A percentile compares a stretch with the other conserved stretches of the same genome.
Evolutionary conservation across 805 yeast genomes (phyloP).

Genomic region (Lipomyces yamadae): DNA sequence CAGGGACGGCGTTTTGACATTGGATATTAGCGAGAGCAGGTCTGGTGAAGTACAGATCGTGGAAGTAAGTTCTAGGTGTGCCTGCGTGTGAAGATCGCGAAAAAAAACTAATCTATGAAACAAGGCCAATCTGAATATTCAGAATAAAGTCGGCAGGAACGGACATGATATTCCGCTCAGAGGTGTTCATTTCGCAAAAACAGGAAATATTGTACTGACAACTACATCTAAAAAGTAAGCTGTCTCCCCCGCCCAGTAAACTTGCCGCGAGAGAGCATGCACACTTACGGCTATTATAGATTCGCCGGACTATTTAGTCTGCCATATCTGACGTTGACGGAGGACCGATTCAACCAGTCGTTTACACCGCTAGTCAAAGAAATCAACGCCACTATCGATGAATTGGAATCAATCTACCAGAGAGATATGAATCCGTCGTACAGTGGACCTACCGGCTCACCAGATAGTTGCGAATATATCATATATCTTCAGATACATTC

Average conservation of each 20-base stretch:
- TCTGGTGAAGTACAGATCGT: constrained; percentile 33
- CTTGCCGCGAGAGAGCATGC: background rate
- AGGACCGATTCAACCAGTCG: constrained; percentile 66
- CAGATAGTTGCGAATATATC: constrained; percentile 66
- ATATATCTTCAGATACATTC: constrained; percentile 69
- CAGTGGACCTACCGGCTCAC: constrained; percentile 46
- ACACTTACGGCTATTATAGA: constrained; percentile 2
- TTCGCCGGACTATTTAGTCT: constrained; percentile 43
- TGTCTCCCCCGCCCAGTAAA: too few species aligned
- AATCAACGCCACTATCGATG: constrained; percentile 53
- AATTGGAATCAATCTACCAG: constrained; percentile 50
- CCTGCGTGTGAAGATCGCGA: background rate
- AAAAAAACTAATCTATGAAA: background rate
- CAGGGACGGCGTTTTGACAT: constrained; percentile 24
- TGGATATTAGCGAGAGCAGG: constrained; percentile 30
- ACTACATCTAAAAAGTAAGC: constrained; percentile 45
- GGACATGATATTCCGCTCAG: constrained; percentile 40
- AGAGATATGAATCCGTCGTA: constrained; percentile 35
- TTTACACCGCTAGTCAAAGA: constrained; percentile 62
- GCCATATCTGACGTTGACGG: constrained; percentile 55
- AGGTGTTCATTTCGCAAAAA: constrained; percentile 46
- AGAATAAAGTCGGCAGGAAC: constrained; percentile 37
- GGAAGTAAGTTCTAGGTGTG: constrained; percentile 21
- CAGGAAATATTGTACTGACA: constrained; percentile 45
- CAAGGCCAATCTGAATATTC: constrained; percentile 26